A percentile compares a stretch with the other conserved stretches of the same genome.
Conservation (phyloP, 169 alveolate genomes). For the Perkinsus chesapeaki region DNA sequence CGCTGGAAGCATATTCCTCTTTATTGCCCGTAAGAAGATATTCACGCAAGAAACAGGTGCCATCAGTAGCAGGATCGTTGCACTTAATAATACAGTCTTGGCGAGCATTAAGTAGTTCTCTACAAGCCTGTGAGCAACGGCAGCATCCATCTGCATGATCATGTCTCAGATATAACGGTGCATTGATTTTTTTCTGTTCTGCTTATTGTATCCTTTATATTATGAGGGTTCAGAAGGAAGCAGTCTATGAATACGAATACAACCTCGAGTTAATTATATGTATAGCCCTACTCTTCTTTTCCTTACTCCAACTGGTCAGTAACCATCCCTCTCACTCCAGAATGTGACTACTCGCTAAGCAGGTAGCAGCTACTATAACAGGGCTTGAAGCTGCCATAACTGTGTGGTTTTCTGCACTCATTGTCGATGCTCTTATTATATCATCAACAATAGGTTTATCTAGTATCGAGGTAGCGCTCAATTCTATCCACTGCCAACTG, state of each 20-base stretch:
- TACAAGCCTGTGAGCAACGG: neutral
- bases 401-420: neutral
- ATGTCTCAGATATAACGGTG: neutral
- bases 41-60: neutral
- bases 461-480: neutral
- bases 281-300: neutral
- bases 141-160: neutral
- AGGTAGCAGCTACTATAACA: neutral
- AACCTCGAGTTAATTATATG: neutral
- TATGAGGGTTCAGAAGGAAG: neutral
- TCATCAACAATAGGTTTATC: neutral
- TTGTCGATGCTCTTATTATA: neutral
- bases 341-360: neutral
- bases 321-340: neutral
- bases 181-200: neutral
- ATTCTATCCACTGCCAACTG: neutral
- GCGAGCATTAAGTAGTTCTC: neutral
- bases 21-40: neutral
- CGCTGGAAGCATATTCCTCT: neutral
- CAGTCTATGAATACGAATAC: neutral
- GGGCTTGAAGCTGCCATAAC: neutral
- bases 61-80: neutral
- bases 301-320: neutral
- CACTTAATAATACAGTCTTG: neutral
- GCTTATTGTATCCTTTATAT: neutral